Percentiles rank a stretch among this genome's conserved stretches.
Evolutionary conservation across 1,284 basidiomycete species (phyloP).

Genomic region (Rhodotorula sp.): DNA sequence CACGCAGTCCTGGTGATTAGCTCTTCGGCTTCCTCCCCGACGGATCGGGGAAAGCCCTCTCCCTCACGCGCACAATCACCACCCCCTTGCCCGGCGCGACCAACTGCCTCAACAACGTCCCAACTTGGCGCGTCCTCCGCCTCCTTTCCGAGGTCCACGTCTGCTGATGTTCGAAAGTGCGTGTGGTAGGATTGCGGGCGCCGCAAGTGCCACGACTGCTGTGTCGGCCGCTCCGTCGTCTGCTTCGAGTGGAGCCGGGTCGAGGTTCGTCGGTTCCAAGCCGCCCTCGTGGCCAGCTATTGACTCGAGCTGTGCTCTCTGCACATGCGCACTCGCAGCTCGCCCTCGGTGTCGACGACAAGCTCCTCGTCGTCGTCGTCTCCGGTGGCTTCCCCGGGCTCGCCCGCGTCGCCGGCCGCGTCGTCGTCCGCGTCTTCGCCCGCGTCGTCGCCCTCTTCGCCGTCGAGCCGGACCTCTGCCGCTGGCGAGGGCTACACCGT

Average conservation of each 20-base stretch:
- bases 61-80: slow-evolving; percentile 35
- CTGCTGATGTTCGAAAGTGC: neutral
- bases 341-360: neutral
- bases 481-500: too few relatives aligned
- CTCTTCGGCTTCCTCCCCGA: slow-evolving; percentile 38
- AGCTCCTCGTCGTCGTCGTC: too few relatives aligned
- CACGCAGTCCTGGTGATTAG: neutral
- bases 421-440: neutral
- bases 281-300: too few relatives aligned
- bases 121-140: slow-evolving; percentile 2
- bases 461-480: too few relatives aligned
- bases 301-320: too few relatives aligned
- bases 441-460: neutral
- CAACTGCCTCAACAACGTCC: slow-evolving; percentile 18
- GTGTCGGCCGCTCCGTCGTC: slow-evolving; percentile 1
- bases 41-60: slow-evolving; percentile 38
- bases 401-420: neutral
- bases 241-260: neutral
- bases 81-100: slow-evolving; percentile 46
- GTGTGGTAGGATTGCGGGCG: slow-evolving; percentile 1
- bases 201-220: neutral
- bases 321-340: neutral
- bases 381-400: too few relatives aligned
- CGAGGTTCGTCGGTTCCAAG: neutral
- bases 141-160: too few relatives aligned